Conservation (phyloP, 2,329 filamentous ascomycete species). For the Cryphonectria nitschkei region DNA sequence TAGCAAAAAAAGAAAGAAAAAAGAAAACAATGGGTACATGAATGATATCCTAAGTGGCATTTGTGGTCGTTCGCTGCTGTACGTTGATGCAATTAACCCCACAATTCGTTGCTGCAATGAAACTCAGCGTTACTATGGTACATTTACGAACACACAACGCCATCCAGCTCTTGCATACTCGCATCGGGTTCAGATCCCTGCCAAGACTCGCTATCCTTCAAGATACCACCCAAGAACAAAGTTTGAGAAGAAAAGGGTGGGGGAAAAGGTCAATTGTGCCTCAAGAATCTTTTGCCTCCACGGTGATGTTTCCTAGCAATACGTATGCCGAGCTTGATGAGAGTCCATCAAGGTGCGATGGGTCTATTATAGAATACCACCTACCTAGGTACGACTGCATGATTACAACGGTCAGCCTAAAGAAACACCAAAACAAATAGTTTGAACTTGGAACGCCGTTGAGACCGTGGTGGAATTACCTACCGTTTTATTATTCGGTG, state of each 20-base stretch:
- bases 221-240: background rate
- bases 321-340: background rate
- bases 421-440: no score
- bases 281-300: background rate
- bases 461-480: no score
- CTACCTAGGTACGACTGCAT: background rate
- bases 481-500: no score
- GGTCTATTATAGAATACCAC: background rate
- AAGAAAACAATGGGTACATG: background rate
- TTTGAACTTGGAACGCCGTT: no score
- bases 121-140: background rate
- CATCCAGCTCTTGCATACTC: background rate
- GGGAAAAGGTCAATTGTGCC: no score
- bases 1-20: background rate
- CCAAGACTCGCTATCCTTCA: background rate
- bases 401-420: background rate
- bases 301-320: no score
- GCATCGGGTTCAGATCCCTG: background rate
- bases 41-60: background rate
- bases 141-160: background rate
- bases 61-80: background rate
- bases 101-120: background rate
- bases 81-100: background rate
- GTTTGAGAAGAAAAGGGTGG: no score
- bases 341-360: background rate